Percentiles rank a stretch among this genome's conserved stretches.
These are phyloP conservation scores for Sugiyamaella sp. DNA, from an alignment of 1,139 yeast species.

Conservation along the genomic window DNA sequence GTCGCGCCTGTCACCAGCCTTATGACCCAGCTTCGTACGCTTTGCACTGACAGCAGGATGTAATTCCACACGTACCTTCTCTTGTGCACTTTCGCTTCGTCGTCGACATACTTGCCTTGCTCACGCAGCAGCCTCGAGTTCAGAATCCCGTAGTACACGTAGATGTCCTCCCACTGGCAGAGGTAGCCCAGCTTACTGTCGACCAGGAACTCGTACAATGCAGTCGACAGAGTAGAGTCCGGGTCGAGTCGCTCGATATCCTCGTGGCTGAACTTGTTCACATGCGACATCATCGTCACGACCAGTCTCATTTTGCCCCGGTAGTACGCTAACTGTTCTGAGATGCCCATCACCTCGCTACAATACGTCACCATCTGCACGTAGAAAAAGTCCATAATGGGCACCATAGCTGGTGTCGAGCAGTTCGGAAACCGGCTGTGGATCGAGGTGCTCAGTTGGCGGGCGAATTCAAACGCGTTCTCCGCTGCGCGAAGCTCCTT, in stretches of 20 bases:
- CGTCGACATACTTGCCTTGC: not conserved
- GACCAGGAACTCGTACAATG: not conserved
- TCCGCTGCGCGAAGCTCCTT: not conserved
- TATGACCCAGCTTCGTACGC: not conserved
- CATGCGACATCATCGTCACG: not conserved
- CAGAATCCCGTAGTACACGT: constrained; percentile 12
- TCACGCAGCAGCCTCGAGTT: not conserved
- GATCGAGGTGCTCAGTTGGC: not conserved
- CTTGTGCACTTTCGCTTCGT: not conserved
- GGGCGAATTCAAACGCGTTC: constrained; percentile 3
- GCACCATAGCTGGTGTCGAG: not conserved
- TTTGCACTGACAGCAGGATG: not conserved
- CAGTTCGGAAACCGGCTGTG: not conserved
- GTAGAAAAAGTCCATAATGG: not conserved
- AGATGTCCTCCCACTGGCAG: constrained; percentile 8
- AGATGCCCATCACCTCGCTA: not conserved
- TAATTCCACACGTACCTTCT: constrained; percentile 3
- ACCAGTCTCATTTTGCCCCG: not conserved
- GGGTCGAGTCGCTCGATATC: not conserved
- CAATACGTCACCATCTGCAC: not conserved
- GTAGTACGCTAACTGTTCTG: not conserved
- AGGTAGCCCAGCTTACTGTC: not conserved
- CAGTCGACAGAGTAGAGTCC: not conserved
- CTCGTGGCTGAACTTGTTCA: not conserved
- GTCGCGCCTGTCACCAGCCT: too few species aligned